These are phyloP conservation scores for Hanseniaspora nectarophila DNA, from an alignment of 805 yeast genomes.

Conservation along the genomic window DNA sequence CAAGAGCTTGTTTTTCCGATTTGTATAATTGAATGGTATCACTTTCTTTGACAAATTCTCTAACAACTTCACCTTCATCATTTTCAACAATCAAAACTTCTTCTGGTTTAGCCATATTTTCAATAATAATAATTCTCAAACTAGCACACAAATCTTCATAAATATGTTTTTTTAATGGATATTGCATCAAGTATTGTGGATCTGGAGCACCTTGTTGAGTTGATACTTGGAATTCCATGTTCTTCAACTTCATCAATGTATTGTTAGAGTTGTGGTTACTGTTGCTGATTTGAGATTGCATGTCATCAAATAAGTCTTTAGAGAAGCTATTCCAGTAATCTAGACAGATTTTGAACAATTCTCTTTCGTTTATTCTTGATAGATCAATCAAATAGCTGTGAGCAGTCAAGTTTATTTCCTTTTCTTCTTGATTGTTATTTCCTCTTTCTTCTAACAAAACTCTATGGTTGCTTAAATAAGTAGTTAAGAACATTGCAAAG, in stretches of 20 bases:
- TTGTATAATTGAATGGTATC: conserved; percentile 94
- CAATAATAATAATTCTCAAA: conserved; percentile 85
- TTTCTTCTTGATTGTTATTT: conserved; percentile 29
- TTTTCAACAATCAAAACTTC: conserved; percentile 94
- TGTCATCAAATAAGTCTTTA: conserved; percentile 69
- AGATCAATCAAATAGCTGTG: conserved; percentile 73
- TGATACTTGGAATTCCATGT: conserved; percentile 32
- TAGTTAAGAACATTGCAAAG: conserved; percentile 81
- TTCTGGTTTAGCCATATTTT: conserved; percentile 96
- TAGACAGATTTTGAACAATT: conserved; percentile 83
- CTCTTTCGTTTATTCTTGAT: conserved; percentile 88
- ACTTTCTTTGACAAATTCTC: conserved; percentile 92
- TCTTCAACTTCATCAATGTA: conserved; percentile 59
- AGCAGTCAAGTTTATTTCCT: conserved; percentile 45
- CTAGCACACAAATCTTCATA: conserved; percentile 70
- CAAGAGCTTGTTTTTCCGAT: conserved; percentile 89
- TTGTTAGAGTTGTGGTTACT: conserved; percentile 37
- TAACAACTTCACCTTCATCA: conserved; percentile 97
- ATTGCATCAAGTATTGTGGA: conserved; percentile 63
- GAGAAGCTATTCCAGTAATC: conserved; percentile 91
- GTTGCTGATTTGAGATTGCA: conserved; percentile 61
- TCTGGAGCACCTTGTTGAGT: conserved; percentile 72
- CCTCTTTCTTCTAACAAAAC: conserved; percentile 42
- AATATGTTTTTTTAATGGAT: conserved; percentile 74
- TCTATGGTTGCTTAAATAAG: conserved; percentile 69